phyloP scores from a whole-genome alignment of 495 filamentous ascomycete genomes.

The Geoglossum glabrum region DNA sequence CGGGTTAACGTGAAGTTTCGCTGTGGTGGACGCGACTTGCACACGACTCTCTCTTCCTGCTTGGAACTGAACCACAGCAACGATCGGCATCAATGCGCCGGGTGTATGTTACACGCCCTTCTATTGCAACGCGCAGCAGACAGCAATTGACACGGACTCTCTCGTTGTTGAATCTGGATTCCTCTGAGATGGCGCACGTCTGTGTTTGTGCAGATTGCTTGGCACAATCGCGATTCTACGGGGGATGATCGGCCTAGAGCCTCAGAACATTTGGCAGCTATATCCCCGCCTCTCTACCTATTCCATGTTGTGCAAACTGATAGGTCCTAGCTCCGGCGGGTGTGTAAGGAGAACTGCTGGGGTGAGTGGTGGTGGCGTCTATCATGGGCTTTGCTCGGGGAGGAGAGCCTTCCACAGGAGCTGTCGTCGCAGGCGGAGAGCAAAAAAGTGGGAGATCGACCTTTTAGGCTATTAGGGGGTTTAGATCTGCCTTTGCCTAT shows the following conservation, averaged over 20 bases:
- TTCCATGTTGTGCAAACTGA: too few species aligned
- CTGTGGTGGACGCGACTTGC: too few species aligned
- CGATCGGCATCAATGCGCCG: background rate
- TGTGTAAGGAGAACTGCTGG: too few species aligned
- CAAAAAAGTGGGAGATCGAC: background rate
- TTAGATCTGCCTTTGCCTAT: slow-evolving; percentile 50
- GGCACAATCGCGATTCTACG: too few species aligned
- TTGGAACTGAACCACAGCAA: background rate
- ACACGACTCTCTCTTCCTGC: background rate
- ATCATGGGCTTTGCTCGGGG: background rate
- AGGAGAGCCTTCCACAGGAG: background rate
- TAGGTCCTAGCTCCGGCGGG: too few species aligned
- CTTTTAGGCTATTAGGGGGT: background rate
- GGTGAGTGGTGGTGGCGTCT: slow-evolving; percentile 19
- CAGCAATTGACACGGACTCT: background rate
- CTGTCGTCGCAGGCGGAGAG: background rate
- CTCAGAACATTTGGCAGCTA: too few species aligned
- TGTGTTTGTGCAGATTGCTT: too few species aligned
- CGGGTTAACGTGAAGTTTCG: background rate
- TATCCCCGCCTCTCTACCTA: too few species aligned
- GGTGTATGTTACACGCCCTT: background rate
- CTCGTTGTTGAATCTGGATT: too few species aligned
- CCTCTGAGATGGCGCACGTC: too few species aligned
- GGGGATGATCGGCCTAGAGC: too few species aligned
- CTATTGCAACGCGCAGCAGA: background rate